Conservation (phyloP, 2,329 filamentous ascomycete genomes). For the Trichophyton rubrum region DNA sequence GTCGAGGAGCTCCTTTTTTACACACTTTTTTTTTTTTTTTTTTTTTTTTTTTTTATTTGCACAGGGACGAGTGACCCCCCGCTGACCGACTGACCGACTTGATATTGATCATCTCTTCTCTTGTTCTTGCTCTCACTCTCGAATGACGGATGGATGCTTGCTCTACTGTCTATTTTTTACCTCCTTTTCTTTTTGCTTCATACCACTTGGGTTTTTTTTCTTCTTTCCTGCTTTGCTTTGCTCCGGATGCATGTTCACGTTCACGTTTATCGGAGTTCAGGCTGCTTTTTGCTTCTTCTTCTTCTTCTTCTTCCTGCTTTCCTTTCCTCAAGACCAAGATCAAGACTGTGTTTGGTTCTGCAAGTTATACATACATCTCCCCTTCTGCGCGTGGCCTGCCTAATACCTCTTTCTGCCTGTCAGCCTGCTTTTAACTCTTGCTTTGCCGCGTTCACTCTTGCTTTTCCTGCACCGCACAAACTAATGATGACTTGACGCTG, state of each 20-base stretch:
- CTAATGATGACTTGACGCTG: neutral
- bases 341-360: neutral
- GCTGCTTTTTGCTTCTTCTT: neutral
- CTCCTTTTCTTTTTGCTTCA: neutral
- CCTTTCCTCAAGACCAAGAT: neutral
- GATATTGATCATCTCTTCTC: neutral
- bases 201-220: neutral
- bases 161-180: neutral
- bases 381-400: neutral
- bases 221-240: neutral
- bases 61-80: too few species aligned
- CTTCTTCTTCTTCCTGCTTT: neutral
- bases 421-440: neutral
- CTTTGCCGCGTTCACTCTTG: neutral
- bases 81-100: neutral
- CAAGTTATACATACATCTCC: neutral
- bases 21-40: too few species aligned
- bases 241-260: neutral
- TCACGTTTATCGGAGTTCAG: neutral
- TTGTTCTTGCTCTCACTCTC: neutral
- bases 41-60: too few species aligned
- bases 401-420: neutral
- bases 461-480: neutral
- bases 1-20: neutral
- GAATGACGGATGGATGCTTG: too few species aligned